A percentile compares a stretch with the other conserved stretches of the same genome.
Conservation (phyloP, 192 early-diverging fungal species). For the Entomortierella lignicola region DNA sequence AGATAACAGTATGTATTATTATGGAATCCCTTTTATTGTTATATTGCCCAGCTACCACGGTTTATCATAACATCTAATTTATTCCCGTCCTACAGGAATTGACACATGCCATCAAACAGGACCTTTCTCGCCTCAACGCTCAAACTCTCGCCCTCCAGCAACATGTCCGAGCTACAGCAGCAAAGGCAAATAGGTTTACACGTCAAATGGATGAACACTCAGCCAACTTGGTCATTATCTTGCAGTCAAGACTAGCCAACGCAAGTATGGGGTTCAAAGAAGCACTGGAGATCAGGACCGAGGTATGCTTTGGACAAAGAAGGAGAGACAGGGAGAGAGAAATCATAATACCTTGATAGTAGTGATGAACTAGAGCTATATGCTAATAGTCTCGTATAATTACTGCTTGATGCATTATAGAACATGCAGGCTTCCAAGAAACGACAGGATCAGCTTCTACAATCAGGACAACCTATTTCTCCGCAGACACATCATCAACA, state of each 20-base stretch:
- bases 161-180: conserved; percentile 71
- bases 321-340: too few species aligned
- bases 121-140: conserved; percentile 91
- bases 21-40: not conserved
- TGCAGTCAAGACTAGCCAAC: conserved; percentile 92
- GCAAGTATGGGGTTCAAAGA: conserved; percentile 94
- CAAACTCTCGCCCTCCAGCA: conserved; percentile 91
- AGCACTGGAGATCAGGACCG: conserved; percentile 93
- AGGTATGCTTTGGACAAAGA: conserved; percentile 20
- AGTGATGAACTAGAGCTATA: not conserved
- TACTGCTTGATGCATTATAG: not conserved
- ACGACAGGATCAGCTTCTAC: conserved; percentile 44
- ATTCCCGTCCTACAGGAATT: conserved; percentile 71
- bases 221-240: conserved; percentile 87
- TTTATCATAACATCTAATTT: not conserved
- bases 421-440: conserved; percentile 47
- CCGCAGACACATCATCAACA: not conserved
- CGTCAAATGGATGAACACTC: conserved; percentile 93
- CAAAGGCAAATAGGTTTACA: conserved; percentile 68
- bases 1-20: conserved; percentile 81
- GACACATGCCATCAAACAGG: conserved; percentile 93
- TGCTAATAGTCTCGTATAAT: not conserved
- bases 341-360: too few species aligned
- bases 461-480: conserved; percentile 7
- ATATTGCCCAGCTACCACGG: too few species aligned